Base-by-base conservation (phyloP, 306 rosid genomes). In the Vigna angularis region DNA sequence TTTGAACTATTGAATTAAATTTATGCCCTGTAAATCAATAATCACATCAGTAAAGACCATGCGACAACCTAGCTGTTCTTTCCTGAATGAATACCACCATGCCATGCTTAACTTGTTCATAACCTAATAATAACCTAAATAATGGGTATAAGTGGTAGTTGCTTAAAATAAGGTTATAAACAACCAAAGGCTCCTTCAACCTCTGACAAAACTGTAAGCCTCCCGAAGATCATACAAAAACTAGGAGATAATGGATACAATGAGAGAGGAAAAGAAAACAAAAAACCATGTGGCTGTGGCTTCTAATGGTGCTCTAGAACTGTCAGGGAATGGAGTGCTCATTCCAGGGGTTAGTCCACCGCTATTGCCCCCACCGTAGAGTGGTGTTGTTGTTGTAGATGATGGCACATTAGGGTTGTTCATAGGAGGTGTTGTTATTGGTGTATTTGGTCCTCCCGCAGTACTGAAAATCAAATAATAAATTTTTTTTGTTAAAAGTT, bases 201-300 rank as follows among this genome's bases (percentile, higher is more conserved):
- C 78, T 82, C 85, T 88, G 91, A 80, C 97, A 92, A 92, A 95
- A 94, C 83, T 92, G 89, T 72, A 79, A 82, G 76, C 90, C 87
- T 78, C 82, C 87, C 18, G 63, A 67, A 62, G 79, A 81, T 66
- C 79, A 30, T 74, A 59, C 62, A 65, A 48, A 48, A 74, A 55
- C 72, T 67, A 58, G 42, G 75, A 72, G 83, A 61, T 38, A 48
- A 83, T 65, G 17, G 76, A 16, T 75, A 87, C 34, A 48, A 79
- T 52, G 22, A 81, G 28, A 34, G 77, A 70, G 16, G 70, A 78
- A 52, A 78, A 28, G 1, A 77, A 32, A 56, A 74, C 30, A 42
- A 85, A 53, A 70, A 83, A 36, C 57, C 68, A 22, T 22, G 58
- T 62, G 3, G 80, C 53, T 17, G 59, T 57, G 40, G 78, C 74